These are phyloP conservation scores for Xylaria cubensis DNA, from an alignment of 495 filamentous ascomycete species.

Conservation along the genomic window DNA sequence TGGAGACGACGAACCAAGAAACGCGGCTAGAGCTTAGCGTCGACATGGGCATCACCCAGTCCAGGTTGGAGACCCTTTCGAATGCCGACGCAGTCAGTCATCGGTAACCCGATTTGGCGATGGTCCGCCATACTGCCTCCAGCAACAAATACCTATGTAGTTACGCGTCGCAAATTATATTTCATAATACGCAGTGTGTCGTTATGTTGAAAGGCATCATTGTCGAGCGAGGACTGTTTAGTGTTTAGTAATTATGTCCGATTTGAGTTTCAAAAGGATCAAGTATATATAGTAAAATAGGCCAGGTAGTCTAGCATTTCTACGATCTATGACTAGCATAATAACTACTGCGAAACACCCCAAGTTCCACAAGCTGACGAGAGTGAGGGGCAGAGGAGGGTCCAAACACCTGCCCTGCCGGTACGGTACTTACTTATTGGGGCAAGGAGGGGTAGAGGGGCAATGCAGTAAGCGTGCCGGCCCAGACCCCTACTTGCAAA, in stretches of 20 bases:
- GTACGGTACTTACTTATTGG: not conserved
- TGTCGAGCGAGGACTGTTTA: not conserved
- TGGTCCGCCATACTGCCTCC: not conserved
- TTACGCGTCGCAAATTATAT: not conserved
- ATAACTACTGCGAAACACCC: slow-evolving; percentile 22
- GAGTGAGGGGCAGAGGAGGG: slow-evolving; percentile 14
- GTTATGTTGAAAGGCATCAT: not conserved
- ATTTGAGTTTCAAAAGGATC: not conserved
- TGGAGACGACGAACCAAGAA: slow-evolving; percentile 19
- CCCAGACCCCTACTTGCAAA: slow-evolving; percentile 2
- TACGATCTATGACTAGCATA: slow-evolving; percentile 11
- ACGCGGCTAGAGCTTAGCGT: slow-evolving; percentile 18
- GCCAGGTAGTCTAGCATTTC: not conserved
- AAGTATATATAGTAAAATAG: slow-evolving; percentile 1
- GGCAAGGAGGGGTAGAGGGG: slow-evolving; percentile 11
- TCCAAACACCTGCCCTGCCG: not conserved
- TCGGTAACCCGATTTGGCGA: slow-evolving; percentile 16
- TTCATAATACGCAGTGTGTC: not conserved
- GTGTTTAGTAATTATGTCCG: not conserved
- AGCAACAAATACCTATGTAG: not conserved
- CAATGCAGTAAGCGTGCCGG: slow-evolving; percentile 20
- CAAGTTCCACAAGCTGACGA: slow-evolving; percentile 13
- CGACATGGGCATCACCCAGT: slow-evolving; percentile 12
- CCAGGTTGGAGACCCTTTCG: not conserved
- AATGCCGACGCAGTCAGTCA: not conserved